phyloP scores from a whole-genome alignment of 352 stramenopile genomes.

The Pythium apleroticum region DNA sequence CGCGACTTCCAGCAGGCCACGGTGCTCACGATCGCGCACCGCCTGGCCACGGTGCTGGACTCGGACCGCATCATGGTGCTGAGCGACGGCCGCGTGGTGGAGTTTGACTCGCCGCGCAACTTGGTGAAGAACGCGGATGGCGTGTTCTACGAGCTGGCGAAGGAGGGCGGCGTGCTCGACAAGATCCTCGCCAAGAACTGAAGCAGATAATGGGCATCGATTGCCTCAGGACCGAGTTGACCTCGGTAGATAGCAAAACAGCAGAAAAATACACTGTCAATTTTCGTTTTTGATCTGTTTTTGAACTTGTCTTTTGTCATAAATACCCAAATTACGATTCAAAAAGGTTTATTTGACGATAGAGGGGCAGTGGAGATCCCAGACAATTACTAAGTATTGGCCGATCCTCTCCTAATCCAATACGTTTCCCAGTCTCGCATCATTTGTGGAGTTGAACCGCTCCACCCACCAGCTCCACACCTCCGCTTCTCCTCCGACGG shows the following conservation, averaged over 20 bases:
- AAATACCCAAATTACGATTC: not conserved
- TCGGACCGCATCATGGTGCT: conserved; percentile 89
- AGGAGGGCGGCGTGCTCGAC: conserved; percentile 25
- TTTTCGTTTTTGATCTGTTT: not conserved
- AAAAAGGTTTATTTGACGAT: not conserved
- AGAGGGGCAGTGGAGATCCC: no score
- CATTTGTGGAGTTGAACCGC: not conserved
- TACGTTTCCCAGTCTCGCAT: not conserved
- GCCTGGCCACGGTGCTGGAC: conserved; percentile 92
- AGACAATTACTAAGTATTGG: no score
- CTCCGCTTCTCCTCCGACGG: not conserved
- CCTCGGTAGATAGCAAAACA: not conserved
- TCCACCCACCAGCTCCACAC: not conserved
- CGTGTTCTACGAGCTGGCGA: conserved; percentile 33
- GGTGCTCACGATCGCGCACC: conserved; percentile 93
- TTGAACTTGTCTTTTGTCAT: not conserved
- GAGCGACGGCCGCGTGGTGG: conserved; percentile 76
- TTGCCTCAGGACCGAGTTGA: not conserved
- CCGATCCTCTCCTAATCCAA: not conserved
- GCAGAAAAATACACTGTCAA: not conserved
- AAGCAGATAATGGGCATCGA: not conserved
- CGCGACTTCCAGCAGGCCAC: conserved; percentile 87
- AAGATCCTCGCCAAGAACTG: conserved; percentile 2
- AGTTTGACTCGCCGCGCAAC: conserved; percentile 81
- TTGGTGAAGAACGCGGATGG: conserved; percentile 48